Evolutionary conservation across 2,329 filamentous ascomycete genomes (phyloP), one percentile per base, ranked within the genome.

Genomic region (Stemphylium vesicarium): DNA sequence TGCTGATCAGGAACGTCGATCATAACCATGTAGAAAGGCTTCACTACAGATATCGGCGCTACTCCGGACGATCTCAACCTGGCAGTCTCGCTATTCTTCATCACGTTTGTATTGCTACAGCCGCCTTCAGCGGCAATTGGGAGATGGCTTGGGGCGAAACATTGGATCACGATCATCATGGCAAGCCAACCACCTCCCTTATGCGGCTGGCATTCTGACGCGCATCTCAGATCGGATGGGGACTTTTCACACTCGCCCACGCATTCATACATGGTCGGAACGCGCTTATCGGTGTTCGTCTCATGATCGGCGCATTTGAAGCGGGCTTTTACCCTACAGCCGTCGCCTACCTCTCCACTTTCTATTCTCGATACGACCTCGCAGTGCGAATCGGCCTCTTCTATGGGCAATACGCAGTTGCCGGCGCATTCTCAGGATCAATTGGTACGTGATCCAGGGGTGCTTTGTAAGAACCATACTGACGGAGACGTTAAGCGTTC

Each of bases 321-420:
- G 82, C 82, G 0, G 83, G 81, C 0, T 85, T 85, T 70, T 84
- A 83, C 53, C 79, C 82, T 6, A 78, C 81, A 0, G 78, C 80
- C 15, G 80, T 84, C 3, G 83, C 82, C 61, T 85, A 82, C 58
- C 66, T 82, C 3, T 79, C 83, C 0, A 75, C 80, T 0, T 85
- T 85, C 45, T 81, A 82, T 51, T 66, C 69, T 15, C 63, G 66
- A 6, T 67, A 70, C 20, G 76, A 79, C 42, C 75, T 80, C 59
- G 78, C 71, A 1, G 75, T 79, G n/a, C 74, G 78, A 13, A 72
- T 77, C 11, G 78, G 75, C 0, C 73, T 79, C 15, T 79, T 80
- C 61, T 79, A 80, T 41, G 77, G 74, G 0, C 76, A 72, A 41
- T 75, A 78, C 11, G 72, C 78, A 4, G 64, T 80, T 2, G 78